Base-by-base conservation (phyloP, 1,284 basidiomycete genomes). In the Ustilago trichophora region DNA sequence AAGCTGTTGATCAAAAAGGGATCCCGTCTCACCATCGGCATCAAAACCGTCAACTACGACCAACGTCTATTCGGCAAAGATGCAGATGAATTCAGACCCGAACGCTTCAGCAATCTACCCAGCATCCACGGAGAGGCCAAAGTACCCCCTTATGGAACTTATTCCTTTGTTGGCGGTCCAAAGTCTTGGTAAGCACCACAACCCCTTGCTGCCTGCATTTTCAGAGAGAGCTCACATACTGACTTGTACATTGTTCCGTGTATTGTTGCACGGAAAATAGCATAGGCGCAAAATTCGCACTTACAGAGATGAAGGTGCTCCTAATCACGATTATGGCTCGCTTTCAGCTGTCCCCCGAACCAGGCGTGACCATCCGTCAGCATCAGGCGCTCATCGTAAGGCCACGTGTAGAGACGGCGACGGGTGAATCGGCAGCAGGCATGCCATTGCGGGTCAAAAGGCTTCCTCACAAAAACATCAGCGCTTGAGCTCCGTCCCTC, bases 31-130 rank as follows among this genome's bases (percentile, higher is more conserved):
- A 73, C 73, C 22, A 53, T 78, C 50, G 68, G 66, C 11, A 66
- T 80, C 54, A 71, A 72, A 18, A 64, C 62, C 27, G 56, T 73
- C 52, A 71, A 77, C 43, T 59, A 67, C 44, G 55, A 65, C 19
- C 54, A 55, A 35, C 45, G 52, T 2, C 58, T 78, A 29, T 80
- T 69, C 60, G 77, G 77, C 10, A 26, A 59, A 10, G 76, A 80
- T 34, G 72, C 76, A 1, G 56, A 68, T 15, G 36, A 57, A 7
- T 80, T 80, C 43, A 58, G 64, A 18, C 77, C 77, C 4, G 75
- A 77, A 29, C 65, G 77, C 0, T 80, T 75, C 62, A 50, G 45
- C 13, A 31, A 77, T 34, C 52, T 80, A 0, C 77, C 77, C 13
- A 5, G 25, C 1, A 27, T 36, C 1, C 65, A 67, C 22, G 27